Evolutionary conservation across 495 filamentous ascomycete genomes (phyloP), one percentile per base, ranked within the genome.

Genomic region (Podospora sp.): DNA sequence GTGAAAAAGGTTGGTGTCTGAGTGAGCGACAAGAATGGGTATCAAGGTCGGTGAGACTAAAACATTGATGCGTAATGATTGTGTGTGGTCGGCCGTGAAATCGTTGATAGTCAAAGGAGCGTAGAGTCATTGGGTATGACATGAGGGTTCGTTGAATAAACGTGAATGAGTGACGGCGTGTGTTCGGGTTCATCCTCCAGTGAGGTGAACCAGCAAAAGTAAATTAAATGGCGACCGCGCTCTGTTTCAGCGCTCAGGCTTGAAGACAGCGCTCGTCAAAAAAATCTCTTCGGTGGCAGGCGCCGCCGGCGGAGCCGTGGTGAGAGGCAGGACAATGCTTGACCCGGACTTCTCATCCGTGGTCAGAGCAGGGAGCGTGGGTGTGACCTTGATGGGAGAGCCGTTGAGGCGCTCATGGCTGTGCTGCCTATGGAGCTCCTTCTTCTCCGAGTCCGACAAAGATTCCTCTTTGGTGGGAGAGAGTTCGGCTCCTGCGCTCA

Each of bases 201-300:
- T 24, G 25, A 16, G 49, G 1, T 8, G 49, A 35, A 14, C 22
- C 7, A 51, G 27, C 9, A 62, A 33, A 50, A 46, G 50, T n/a
- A 22, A 46, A 27, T 33, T 33, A 64, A 35, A 16, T 29, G 9
- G 52, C 51, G 14, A 56, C 36, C 7, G 56, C 64, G 26, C 55
- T 51, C 36, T 62, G 18, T n/a, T 72, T 73, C 55, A 67, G 26
- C 55, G 58, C 36, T 62, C 26, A 14, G 74, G 74, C 55, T 69
- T 68, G 71, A 82, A 84, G 20, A 84, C 80, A 35, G 81, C 80
- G 61, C 73, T 74, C 29, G 80, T 82, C 26, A 84, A 76, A 53
- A 81, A 80, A 16, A 82, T 21, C 56, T 81, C 77, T 22, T 61
- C 71, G 6, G 65, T 70, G 9, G 55, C 33, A 26, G 51, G 33